Base-by-base conservation (phyloP, 148 eudicot genomes). In the Rhododendron williamsianum region DNA sequence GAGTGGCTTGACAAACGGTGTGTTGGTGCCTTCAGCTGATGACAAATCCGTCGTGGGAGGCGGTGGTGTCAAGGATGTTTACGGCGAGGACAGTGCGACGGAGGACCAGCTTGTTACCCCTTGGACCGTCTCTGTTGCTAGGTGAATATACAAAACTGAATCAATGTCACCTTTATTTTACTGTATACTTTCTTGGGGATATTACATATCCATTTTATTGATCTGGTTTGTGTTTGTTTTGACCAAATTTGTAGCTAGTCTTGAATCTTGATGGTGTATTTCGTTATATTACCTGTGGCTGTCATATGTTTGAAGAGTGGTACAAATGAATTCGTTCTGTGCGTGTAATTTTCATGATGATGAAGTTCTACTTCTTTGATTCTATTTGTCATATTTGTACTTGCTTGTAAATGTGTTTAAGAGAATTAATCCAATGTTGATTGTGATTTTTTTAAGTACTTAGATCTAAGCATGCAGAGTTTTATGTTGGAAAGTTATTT, bases 61-160 rank as follows among this genome's bases (percentile, higher is more conserved):
- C 65, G 97, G 95, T 38, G 98, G 98, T 52, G 95, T 92, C 84
- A 79, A 85, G 85, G 98, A 95, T 86, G 87, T 90, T 60, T 94
- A 95, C 69, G 98, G 98, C 79, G 98, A 96, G 89, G 98, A 94
- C 90, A 88, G 84, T 27, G 96, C 98, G 89, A 90, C 96, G 36
- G 90, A 91, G 91, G 93, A 93, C 90, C 98, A 92, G 84, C 89
- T 81, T 85, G 80, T 96, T 82, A 95, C 96, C 49, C 98, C 98
- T 67, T 96, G 98, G 98, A 86, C 92, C 36, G 85, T 96, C 45
- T 91, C 98, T 84, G 93, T 96, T 89, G 98, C 98, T 82, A 93
- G 98, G 98, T 96, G 58, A 83, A 83, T 4, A 27, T 33, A 25
- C 54, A 25, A n/a, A 33, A 58, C 63, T 23, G 19, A 60, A 60